These are phyloP conservation scores for Sinapis alba DNA, from an alignment of 441 rosid genomes.

Conservation along the genomic window DNA sequence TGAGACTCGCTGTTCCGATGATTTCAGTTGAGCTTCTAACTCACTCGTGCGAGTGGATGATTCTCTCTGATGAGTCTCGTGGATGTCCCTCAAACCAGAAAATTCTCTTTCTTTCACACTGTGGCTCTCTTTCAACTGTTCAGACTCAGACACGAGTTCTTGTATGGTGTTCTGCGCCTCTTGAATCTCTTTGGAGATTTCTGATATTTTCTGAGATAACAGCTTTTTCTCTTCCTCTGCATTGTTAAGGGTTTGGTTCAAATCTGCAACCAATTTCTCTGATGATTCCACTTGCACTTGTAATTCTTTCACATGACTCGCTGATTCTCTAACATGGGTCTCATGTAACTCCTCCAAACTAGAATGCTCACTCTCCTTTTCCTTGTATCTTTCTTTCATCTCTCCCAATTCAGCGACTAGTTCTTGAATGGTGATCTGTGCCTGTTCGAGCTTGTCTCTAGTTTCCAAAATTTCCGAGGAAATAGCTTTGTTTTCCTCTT, in stretches of 20 bases:
- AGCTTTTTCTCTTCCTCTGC: conserved; percentile 30
- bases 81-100: conserved; percentile 29
- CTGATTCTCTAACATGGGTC: conserved; percentile 54
- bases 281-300: conserved; percentile 40
- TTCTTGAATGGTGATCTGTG: conserved; percentile 46
- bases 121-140: conserved; percentile 46
- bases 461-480: conserved; percentile 30
- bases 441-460: conserved; percentile 46
- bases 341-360: conserved; percentile 34
- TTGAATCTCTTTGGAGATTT: conserved; percentile 46
- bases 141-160: conserved; percentile 52
- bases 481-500: conserved; percentile 47
- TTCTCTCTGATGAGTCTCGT: conserved; percentile 42
- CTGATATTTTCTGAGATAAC: conserved; percentile 51
- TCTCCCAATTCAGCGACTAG: conserved; percentile 48
- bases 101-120: conserved; percentile 29
- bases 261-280: conserved; percentile 2
- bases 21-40: conserved; percentile 50
- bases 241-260: conserved; percentile 11
- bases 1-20: conserved; percentile 52
- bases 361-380: conserved; percentile 34
- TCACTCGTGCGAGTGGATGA: conserved; percentile 45
- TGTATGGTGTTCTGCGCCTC: conserved; percentile 50
- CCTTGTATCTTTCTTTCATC: conserved; percentile 45
- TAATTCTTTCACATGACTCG: conserved; percentile 50